phyloP scores from a whole-genome alignment of 352 stramenopile genomes.

The Phytophthora agathidicida region DNA sequence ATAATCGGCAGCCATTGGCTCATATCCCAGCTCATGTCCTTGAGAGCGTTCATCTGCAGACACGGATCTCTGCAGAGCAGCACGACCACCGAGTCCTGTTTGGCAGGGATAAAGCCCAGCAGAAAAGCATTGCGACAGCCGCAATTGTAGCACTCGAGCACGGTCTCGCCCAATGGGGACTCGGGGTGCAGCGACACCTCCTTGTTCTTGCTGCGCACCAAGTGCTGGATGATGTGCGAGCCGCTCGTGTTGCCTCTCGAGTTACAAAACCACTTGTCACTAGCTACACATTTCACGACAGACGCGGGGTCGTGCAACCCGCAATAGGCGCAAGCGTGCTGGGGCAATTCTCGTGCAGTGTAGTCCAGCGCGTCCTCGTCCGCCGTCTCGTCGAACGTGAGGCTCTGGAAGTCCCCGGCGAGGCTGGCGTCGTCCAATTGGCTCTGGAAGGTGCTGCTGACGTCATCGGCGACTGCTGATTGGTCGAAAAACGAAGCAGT shows the following conservation, averaged over 20 bases:
- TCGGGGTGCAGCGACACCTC: slow-evolving; percentile 94
- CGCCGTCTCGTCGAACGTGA: slow-evolving; percentile 76
- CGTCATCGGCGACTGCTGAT: slow-evolving; percentile 20
- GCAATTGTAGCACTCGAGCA: slow-evolving; percentile 99
- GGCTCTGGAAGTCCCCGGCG: slow-evolving; percentile 56
- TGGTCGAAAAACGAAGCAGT: slow-evolving; percentile 37
- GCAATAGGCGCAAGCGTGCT: slow-evolving; percentile 97
- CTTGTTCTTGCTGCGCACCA: slow-evolving; percentile 95
- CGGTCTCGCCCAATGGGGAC: slow-evolving; percentile 96
- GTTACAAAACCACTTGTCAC: slow-evolving; percentile 99
- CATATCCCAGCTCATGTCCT: slow-evolving; percentile 99
- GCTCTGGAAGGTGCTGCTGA: slow-evolving; percentile 40
- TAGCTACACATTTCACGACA: slow-evolving; percentile 96
- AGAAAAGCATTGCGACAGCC: slow-evolving; percentile 98
- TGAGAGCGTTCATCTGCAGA: slow-evolving; percentile 96
- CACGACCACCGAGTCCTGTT: slow-evolving; percentile 96
- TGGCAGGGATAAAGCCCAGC: slow-evolving; percentile 98
- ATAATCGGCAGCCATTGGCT: slow-evolving; percentile 98
- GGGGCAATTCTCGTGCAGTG: slow-evolving; percentile 77
- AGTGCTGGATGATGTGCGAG: slow-evolving; percentile 98
- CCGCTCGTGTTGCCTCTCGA: slow-evolving; percentile 92
- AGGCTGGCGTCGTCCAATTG: slow-evolving; percentile 48
- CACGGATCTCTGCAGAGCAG: slow-evolving; percentile 97
- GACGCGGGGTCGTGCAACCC: slow-evolving; percentile 96
- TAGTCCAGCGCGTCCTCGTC: slow-evolving; percentile 80